phyloP scores from a whole-genome alignment of 2,329 filamentous ascomycete genomes.

The Zelopaecilomyces penicillatus region DNA sequence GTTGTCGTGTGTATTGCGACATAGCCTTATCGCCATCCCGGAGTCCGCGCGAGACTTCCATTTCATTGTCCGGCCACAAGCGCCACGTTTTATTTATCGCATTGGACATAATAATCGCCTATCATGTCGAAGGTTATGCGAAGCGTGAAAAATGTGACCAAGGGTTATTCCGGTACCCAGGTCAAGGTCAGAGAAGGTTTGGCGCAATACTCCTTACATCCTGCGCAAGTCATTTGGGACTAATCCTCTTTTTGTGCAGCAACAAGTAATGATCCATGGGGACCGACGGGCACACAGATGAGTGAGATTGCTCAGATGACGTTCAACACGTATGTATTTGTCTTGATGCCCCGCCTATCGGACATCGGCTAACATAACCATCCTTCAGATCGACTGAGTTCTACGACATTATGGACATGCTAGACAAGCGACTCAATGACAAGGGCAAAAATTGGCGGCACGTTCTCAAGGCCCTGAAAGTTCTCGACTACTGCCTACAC shows the following conservation, averaged over 20 bases:
- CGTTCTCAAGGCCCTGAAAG: constrained; percentile 93
- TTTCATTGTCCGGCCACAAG: too few species aligned
- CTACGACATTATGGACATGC: constrained; percentile 99
- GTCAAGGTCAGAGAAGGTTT: constrained; percentile 96
- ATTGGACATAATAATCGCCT: constrained; percentile 17
- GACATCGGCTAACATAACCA: constrained; percentile 1
- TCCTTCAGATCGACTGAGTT: constrained; percentile 77
- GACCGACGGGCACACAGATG: constrained; percentile 96
- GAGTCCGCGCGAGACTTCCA: too few species aligned
- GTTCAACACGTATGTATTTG: constrained; percentile 74
- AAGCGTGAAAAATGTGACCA: constrained; percentile 98
- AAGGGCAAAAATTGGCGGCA: constrained; percentile 99
- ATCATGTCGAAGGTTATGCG: constrained; percentile 93
- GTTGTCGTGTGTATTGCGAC: too few species aligned
- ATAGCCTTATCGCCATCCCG: too few species aligned
- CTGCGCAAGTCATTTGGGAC: neutral
- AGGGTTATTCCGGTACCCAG: constrained; percentile 93
- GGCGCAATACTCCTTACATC: constrained; percentile 18
- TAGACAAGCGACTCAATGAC: constrained; percentile 96
- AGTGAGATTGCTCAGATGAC: constrained; percentile 96
- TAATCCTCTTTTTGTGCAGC: constrained; percentile 44
- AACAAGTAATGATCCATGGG: constrained; percentile 98
- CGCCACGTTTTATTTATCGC: too few species aligned
- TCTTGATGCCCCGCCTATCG: neutral
- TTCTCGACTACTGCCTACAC: constrained; percentile 94